A percentile compares a stretch with the other conserved stretches of the same genome.
These are phyloP conservation scores for Diaporthe sp. DNA, from an alignment of 2,329 filamentous ascomycete species.

Conservation along the genomic window DNA sequence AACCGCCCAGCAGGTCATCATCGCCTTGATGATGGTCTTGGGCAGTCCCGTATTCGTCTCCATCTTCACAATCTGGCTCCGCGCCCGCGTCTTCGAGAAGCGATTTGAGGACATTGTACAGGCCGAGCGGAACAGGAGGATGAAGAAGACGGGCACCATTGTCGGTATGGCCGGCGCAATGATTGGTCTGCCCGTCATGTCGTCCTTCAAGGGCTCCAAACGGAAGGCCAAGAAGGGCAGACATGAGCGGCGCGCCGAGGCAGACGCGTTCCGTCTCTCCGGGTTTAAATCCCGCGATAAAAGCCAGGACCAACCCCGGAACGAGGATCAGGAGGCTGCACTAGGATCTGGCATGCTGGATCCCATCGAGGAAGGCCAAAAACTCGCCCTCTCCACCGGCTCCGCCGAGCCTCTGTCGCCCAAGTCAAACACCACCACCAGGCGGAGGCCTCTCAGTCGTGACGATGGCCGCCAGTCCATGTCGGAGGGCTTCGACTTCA, in stretches of 20 bases:
- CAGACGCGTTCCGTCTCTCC: constrained; percentile 33
- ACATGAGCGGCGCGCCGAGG: constrained; percentile 38
- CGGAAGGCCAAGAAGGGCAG: constrained; percentile 15
- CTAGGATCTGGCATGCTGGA: constrained; percentile 34
- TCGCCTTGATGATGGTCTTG: constrained; percentile 74
- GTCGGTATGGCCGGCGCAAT: constrained; percentile 45
- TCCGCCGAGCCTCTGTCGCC: constrained; percentile 28
- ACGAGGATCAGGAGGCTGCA: neutral
- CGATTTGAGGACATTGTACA: constrained; percentile 69
- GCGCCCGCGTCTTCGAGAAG: constrained; percentile 73
- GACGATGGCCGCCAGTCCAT: constrained; percentile 39
- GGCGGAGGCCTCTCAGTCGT: constrained; percentile 27
- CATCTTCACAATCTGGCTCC: constrained; percentile 72
- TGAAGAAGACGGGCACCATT: constrained; percentile 44
- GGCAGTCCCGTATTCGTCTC: constrained; percentile 77
- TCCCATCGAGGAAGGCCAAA: constrained; percentile 33
- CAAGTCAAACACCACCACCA: constrained; percentile 12
- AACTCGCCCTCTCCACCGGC: constrained; percentile 19
- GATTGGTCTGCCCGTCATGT: constrained; percentile 45
- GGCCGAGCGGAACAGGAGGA: constrained; percentile 54
- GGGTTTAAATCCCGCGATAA: neutral
- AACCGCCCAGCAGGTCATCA: constrained; percentile 75
- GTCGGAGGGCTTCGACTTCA: constrained; percentile 45
- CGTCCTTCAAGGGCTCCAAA: constrained; percentile 32
- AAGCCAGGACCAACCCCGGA: neutral